Evolutionary conservation across 2,329 filamentous ascomycete species (phyloP).

Genomic region (Ceratocystis destructans): DNA sequence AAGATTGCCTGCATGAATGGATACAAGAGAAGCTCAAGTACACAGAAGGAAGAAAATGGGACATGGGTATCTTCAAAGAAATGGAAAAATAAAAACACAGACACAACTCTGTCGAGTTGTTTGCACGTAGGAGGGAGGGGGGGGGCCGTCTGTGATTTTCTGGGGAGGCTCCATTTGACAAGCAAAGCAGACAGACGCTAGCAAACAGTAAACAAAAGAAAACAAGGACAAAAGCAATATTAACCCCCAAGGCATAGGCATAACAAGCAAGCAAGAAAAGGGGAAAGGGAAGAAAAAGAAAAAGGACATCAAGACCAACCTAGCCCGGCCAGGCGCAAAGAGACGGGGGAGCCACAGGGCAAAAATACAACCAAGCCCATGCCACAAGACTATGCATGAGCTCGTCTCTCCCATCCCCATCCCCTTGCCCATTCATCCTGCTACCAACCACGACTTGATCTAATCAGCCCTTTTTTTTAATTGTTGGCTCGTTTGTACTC

Average conservation of each 20-base stretch:
- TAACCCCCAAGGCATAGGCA: slow-evolving; percentile 5
- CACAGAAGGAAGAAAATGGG: neutral
- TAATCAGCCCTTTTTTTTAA: slow-evolving; percentile 7
- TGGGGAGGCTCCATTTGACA: neutral
- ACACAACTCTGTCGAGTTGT: too few species aligned
- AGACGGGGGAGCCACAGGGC: too few species aligned
- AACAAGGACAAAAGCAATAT: slow-evolving; percentile 7
- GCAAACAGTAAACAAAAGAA: neutral
- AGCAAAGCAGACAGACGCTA: slow-evolving; percentile 4
- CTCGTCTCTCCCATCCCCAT: neutral
- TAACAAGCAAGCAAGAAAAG: slow-evolving; percentile 1
- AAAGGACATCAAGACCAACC: slow-evolving; percentile 10
- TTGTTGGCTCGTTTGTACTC: slow-evolving; percentile 25
- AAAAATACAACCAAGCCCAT: neutral
- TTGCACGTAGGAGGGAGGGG: neutral
- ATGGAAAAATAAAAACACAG: slow-evolving; percentile 1
- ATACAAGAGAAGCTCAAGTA: neutral
- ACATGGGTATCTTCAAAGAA: slow-evolving; percentile 9
- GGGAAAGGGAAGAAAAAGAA: neutral
- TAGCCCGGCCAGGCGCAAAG: neutral
- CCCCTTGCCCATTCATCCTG: neutral
- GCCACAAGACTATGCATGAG: neutral
- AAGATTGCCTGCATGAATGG: neutral
- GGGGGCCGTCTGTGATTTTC: neutral
- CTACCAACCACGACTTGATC: neutral